These are phyloP conservation scores for Lentinula detonsa DNA, from an alignment of 768 basidiomycete genomes.

Conservation along the genomic window DNA sequence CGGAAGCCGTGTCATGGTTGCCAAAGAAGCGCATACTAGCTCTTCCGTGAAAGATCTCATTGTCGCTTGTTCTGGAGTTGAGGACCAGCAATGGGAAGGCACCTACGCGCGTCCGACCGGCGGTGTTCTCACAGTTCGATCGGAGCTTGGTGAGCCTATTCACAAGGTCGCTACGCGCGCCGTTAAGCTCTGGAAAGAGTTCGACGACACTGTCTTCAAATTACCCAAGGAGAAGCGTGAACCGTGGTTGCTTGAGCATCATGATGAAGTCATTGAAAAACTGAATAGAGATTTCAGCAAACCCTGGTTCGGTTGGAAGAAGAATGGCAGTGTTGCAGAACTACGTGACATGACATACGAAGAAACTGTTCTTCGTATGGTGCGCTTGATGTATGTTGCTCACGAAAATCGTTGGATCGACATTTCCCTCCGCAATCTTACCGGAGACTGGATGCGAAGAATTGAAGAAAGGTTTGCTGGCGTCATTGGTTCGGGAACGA, in stretches of 20 bases:
- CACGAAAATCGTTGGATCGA: slow-evolving; percentile 96
- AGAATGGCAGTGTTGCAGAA: slow-evolving; percentile 77
- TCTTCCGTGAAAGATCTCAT: slow-evolving; percentile 96
- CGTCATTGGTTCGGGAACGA: slow-evolving; percentile 67
- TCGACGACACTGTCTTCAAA: slow-evolving; percentile 94
- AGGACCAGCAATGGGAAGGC: slow-evolving; percentile 87
- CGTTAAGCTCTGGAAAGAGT: slow-evolving; percentile 98
- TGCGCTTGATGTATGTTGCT: slow-evolving; percentile 89
- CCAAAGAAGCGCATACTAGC: slow-evolving; percentile 95
- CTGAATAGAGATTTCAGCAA: slow-evolving; percentile 95
- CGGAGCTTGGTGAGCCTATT: slow-evolving; percentile 97
- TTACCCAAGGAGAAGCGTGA: slow-evolving; percentile 93
- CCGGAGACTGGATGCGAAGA: slow-evolving; percentile 95
- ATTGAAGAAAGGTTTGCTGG: slow-evolving; percentile 94
- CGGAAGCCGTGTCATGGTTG: slow-evolving; percentile 96
- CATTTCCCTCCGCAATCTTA: slow-evolving; percentile 81
- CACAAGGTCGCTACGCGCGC: slow-evolving; percentile 98
- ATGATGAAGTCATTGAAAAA: slow-evolving; percentile 84
- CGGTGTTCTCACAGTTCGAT: slow-evolving; percentile 93
- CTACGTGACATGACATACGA: slow-evolving; percentile 98
- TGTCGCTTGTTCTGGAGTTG: slow-evolving; percentile 88
- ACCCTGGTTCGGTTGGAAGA: slow-evolving; percentile 97
- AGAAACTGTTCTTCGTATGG: slow-evolving; percentile 87
- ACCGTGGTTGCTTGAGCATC: slow-evolving; percentile 82
- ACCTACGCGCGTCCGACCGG: slow-evolving; percentile 94